These are phyloP conservation scores for Hepatocystis sp. DNA, from an alignment of 169 alveolate species.

Conservation along the genomic window DNA sequence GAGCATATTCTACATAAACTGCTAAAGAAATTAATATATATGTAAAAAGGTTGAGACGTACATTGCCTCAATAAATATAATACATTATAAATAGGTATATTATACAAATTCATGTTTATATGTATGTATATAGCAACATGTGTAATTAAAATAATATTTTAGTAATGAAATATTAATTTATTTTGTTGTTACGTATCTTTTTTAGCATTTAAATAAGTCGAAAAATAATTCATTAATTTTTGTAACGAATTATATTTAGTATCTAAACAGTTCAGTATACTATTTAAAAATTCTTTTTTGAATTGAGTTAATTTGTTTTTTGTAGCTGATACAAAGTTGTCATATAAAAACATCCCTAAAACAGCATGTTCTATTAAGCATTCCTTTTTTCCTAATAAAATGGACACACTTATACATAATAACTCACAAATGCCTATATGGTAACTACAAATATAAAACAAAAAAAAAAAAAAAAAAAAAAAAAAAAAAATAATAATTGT, in stretches of 20 bases:
- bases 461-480: background rate
- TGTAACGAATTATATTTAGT: conserved; percentile 30
- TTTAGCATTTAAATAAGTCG: conserved; percentile 53
- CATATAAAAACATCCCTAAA: conserved; percentile 65
- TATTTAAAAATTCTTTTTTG: conserved; percentile 29
- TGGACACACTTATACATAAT: conserved; percentile 69
- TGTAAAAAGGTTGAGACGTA: too few species aligned
- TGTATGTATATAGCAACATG: too few species aligned
- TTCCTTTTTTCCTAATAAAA: conserved; percentile 46
- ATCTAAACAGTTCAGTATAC: conserved; percentile 10
- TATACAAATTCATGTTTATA: too few species aligned
- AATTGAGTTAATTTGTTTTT: conserved; percentile 72
- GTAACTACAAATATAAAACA: conserved; percentile 7
- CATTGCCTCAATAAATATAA: too few species aligned
- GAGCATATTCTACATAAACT: too few species aligned
- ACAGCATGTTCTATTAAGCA: conserved; percentile 65
- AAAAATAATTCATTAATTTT: conserved; percentile 67
- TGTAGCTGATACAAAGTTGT: conserved; percentile 68
- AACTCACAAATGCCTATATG: conserved; percentile 71
- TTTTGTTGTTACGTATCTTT: conserved; percentile 5
- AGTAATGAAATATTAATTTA: too few species aligned
- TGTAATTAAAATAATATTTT: too few species aligned
- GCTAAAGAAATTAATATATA: too few species aligned
- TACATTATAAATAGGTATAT: too few species aligned
- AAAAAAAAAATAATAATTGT: too few species aligned